These are phyloP conservation scores for Pelargonium cotyledonis DNA, from an alignment of 441 rosid species.

Conservation along the genomic window DNA sequence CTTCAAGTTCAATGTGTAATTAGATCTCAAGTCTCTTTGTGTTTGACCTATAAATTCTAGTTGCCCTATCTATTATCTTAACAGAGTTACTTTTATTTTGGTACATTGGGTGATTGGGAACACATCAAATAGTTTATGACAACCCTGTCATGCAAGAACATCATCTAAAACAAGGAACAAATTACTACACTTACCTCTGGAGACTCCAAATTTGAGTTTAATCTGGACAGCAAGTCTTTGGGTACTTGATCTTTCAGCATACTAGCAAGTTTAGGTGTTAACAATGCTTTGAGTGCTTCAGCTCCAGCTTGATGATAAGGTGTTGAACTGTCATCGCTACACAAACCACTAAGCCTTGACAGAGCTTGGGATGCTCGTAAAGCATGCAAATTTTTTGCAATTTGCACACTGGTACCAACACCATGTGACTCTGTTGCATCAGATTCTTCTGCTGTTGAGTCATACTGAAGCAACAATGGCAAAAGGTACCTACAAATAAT, in stretches of 20 bases:
- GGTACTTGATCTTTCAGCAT: constrained; percentile 74
- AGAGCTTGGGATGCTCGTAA: constrained; percentile 83
- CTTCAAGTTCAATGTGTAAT: too few species aligned
- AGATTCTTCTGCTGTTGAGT: constrained; percentile 95
- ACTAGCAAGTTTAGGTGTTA: constrained; percentile 95
- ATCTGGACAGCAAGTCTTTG: constrained; percentile 73
- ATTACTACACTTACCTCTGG: constrained; percentile 72
- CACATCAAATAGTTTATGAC: too few species aligned
- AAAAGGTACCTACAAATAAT: constrained; percentile 70
- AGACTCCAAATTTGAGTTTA: constrained; percentile 88
- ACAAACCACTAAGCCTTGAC: constrained; percentile 85
- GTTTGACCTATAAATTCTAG: too few species aligned
- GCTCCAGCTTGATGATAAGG: constrained; percentile 77
- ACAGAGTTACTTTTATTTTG: too few species aligned
- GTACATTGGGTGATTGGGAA: too few species aligned
- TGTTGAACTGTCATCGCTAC: constrained; percentile 51
- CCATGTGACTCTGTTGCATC: constrained; percentile 72
- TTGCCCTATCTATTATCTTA: too few species aligned
- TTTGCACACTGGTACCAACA: constrained; percentile 96
- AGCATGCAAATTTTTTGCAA: constrained; percentile 95
- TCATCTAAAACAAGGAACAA: constrained; percentile 7
- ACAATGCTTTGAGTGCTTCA: constrained; percentile 64
- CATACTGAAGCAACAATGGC: constrained; percentile 94
- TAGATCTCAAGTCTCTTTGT: too few species aligned
- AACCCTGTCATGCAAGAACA: background rate